These are phyloP conservation scores for Sporisorium sorghi DNA, from an alignment of 1,284 basidiomycete genomes.

Conservation along the genomic window DNA sequence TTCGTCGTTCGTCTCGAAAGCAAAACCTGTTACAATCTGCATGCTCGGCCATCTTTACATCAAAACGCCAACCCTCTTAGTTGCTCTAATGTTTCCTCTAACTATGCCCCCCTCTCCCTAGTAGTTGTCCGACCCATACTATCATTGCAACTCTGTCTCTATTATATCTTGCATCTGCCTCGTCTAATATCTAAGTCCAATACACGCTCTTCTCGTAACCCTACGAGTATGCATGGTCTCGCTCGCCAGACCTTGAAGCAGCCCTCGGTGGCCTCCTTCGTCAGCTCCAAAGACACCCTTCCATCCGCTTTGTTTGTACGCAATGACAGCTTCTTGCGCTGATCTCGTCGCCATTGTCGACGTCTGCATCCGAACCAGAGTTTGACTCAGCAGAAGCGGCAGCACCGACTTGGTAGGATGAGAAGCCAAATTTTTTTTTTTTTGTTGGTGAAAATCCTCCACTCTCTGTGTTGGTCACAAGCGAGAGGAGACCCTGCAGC, in stretches of 20 bases:
- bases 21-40: neutral
- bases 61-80: neutral
- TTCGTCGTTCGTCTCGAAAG: neutral
- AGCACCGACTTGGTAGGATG: neutral
- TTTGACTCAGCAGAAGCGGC: neutral
- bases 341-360: neutral
- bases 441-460: neutral
- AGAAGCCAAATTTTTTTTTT: neutral
- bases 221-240: too few species aligned
- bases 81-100: neutral
- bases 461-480: neutral
- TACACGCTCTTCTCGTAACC: neutral
- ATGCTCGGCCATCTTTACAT: neutral
- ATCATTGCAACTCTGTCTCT: neutral
- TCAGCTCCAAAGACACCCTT: neutral
- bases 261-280: neutral
- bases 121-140: neutral
- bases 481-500: constrained; percentile 24
- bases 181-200: constrained; percentile 20
- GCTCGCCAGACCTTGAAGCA: neutral
- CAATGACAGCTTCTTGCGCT: too few species aligned
- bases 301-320: neutral
- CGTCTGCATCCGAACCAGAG: neutral
- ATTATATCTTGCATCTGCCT: constrained; percentile 8
- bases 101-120: neutral